Percentiles rank a stretch among this genome's conserved stretches.
These are phyloP conservation scores for Amniculicola lignicola DNA, from an alignment of 495 filamentous ascomycete genomes.

Conservation along the genomic window DNA sequence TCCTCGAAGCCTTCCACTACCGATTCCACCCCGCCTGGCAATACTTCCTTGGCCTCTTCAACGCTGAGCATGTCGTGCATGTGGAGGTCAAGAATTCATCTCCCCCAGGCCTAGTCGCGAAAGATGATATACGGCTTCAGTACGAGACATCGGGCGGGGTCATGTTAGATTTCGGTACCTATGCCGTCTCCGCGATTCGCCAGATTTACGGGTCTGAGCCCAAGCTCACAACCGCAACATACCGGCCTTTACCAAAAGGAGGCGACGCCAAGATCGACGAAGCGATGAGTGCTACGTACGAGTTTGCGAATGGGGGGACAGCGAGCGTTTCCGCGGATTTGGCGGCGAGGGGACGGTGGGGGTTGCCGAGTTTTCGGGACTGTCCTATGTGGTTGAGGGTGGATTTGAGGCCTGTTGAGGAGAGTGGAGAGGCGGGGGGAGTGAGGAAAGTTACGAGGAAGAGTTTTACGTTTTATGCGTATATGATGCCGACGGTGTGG, in stretches of 20 bases:
- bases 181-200: constrained; percentile 46
- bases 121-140: constrained; percentile 55
- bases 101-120: constrained; percentile 20
- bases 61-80: constrained; percentile 37
- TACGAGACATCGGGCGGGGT: constrained; percentile 57
- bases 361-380: constrained; percentile 14
- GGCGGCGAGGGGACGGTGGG: constrained; percentile 11
- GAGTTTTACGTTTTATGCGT: constrained; percentile 42
- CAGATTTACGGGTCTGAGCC: constrained; percentile 42
- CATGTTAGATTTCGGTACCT: constrained; percentile 56
- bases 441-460: constrained; percentile 4
- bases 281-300: constrained; percentile 16
- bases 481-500: constrained; percentile 43
- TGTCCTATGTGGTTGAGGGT: constrained; percentile 2
- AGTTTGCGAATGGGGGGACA: constrained; percentile 33
- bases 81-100: constrained; percentile 21
- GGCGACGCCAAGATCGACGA: constrained; percentile 37
- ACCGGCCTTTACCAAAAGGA: constrained; percentile 28
- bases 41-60: constrained; percentile 37
- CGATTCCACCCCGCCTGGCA: constrained; percentile 46
- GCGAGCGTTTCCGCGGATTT: constrained; percentile 19
- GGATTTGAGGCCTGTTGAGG: constrained; percentile 8
- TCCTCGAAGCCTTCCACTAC: constrained; percentile 58
- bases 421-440: constrained; percentile 38
- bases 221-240: constrained; percentile 6